A percentile compares a stretch with the other conserved stretches of the same genome.
phyloP scores from a whole-genome alignment of 495 filamentous ascomycete species.

The Daldinia caldariorum region DNA sequence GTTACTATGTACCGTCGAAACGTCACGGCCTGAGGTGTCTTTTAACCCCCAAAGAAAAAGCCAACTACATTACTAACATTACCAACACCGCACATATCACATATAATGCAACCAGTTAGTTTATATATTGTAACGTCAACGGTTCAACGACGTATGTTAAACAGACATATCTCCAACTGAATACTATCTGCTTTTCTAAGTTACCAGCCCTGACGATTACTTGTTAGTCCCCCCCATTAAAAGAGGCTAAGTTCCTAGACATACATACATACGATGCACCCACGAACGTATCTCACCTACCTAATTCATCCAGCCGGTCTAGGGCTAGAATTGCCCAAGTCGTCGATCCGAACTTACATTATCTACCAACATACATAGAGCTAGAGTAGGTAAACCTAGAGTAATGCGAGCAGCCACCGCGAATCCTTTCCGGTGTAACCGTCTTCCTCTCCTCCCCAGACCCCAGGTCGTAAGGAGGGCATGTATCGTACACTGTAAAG shows the following conservation, averaged over 20 bases:
- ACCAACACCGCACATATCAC: no score
- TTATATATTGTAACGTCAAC: neutral
- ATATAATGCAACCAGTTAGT: neutral
- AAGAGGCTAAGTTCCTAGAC: neutral
- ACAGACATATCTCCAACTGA: neutral
- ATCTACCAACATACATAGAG: no score
- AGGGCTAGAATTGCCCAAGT: neutral
- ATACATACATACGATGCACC: neutral
- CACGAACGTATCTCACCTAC: conserved; percentile 4
- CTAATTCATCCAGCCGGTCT: neutral
- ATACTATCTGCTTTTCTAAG: neutral
- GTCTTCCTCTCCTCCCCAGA: conserved; percentile 14
- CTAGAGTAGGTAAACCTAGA: neutral
- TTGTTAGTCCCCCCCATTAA: neutral
- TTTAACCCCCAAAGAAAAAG: neutral
- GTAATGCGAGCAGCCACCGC: conserved; percentile 9
- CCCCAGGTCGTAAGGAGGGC: conserved; percentile 14
- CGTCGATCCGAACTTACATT: conserved; percentile 8
- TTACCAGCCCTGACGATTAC: neutral
- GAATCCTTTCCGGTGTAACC: conserved; percentile 37
- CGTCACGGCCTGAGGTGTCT: neutral
- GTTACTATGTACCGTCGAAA: neutral
- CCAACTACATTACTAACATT: neutral
- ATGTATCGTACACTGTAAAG: no score
- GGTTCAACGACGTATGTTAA: neutral